phyloP scores from a whole-genome alignment of 495 filamentous ascomycete species.

The Tetracladium setigerum region DNA sequence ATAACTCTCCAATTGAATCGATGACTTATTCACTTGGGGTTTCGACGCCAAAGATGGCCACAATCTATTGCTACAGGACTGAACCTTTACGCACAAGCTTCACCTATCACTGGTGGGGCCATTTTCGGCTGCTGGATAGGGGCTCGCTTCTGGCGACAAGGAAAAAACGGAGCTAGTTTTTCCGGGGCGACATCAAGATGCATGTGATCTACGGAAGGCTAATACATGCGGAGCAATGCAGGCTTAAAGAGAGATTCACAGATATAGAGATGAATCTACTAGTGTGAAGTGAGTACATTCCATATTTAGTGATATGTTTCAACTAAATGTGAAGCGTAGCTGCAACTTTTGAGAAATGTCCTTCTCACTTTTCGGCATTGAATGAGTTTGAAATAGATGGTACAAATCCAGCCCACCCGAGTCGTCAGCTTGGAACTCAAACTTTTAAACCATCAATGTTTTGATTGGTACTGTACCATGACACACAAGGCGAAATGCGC shows the following conservation, averaged over 20 bases:
- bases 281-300: not conserved
- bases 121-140: conserved; percentile 7
- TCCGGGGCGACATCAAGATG: conserved; percentile 1
- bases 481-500: no score
- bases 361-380: no score
- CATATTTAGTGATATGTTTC: not conserved
- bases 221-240: not conserved
- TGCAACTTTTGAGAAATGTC: not conserved
- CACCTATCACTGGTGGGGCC: not conserved
- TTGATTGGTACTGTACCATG: no score
- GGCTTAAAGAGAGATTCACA: not conserved
- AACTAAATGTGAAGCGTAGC: not conserved
- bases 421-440: no score
- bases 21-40: not conserved
- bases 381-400: no score
- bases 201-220: not conserved
- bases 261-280: not conserved
- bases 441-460: no score
- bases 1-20: not conserved
- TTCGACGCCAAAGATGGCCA: not conserved
- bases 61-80: not conserved
- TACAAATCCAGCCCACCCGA: no score
- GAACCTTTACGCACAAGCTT: not conserved
- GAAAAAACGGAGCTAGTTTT: no score
- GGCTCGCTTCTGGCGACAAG: no score